Evolutionary conservation across 1,284 basidiomycete genomes (phyloP), one percentile per base, ranked within the genome.

Genomic region (Microbotryum intermedium): DNA sequence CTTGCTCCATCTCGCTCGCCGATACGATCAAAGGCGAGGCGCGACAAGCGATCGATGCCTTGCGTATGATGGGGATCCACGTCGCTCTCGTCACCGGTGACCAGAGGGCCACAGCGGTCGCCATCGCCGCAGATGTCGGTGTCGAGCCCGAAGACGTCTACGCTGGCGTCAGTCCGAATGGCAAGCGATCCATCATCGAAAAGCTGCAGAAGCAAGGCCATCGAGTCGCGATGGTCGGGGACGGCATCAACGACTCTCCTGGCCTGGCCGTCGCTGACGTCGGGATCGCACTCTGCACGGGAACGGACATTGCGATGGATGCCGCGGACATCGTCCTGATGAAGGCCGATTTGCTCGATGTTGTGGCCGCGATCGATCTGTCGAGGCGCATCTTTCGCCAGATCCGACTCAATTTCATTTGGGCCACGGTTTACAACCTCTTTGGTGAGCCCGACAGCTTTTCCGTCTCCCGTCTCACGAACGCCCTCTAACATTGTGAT

Each of bases 231-330:
- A 94, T 95, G 91, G 92, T 99, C 52, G 95, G 95, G 23, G 95
- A 99, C 74, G 95, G 95, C 21, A 95, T 98, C 77, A 98, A 99
- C 75, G 95, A 99, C 74, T 94, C 92, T 1, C 94, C 93, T 1
- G 95, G 94, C 1, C 84, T 98, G 1, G 93, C 94, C 20, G 89
- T 88, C 3, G 90, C 94, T 0, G 90, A 90, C 2, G 87, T 98
- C 34, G 95, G 95, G 26, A 94, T 99, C 64, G 95, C 95, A 0
- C 82, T 99, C 1, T 90, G 89, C 21, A 90, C 90, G 0, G 95
- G 95, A 25, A 93, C 95, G 7, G 93, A 91, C 26, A 90, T 98
- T 44, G 95, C 95, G 4, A 87, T 99, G 62, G 94, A 97, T 77
- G 94, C 95, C 0, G 95, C 95, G 9, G 91, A 95, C 75, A 87